These are phyloP conservation scores for Arctium minus DNA, from an alignment of 129 eudicot genomes.

Conservation along the genomic window DNA sequence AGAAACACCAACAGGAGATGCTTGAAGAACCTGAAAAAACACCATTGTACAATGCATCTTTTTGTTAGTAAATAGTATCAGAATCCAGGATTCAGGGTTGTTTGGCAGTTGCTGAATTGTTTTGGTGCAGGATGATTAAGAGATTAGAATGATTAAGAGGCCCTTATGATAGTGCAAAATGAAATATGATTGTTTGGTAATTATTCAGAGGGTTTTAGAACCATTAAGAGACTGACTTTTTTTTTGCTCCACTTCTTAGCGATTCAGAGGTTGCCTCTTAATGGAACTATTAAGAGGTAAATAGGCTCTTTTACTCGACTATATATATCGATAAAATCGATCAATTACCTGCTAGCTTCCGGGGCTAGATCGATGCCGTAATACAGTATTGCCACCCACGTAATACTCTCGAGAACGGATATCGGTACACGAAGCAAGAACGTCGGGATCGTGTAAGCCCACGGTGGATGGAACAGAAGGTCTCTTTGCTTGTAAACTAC, in stretches of 20 bases:
- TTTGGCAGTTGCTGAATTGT: no score
- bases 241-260: no score
- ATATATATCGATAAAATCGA: neutral
- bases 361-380: conserved; percentile 80
- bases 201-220: no score
- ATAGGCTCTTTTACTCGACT: no score
- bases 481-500: conserved; percentile 85
- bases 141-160: no score
- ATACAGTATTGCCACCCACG: conserved; percentile 53
- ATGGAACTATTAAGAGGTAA: no score
- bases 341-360: conserved; percentile 63
- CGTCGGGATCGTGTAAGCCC: conserved; percentile 72
- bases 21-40: conserved; percentile 69
- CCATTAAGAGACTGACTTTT: no score
- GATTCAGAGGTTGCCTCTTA: no score
- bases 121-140: no score
- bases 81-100: neutral
- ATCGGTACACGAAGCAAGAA: conserved; percentile 65
- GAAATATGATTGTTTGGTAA: no score
- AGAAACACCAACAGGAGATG: conserved; percentile 55
- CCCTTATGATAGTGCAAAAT: no score
- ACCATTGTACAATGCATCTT: conserved; percentile 1
- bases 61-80: neutral
- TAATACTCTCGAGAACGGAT: conserved; percentile 51
- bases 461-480: conserved; percentile 71